Conservation (phyloP, 75 land plant species). For the Adiantum capillusveneris region DNA sequence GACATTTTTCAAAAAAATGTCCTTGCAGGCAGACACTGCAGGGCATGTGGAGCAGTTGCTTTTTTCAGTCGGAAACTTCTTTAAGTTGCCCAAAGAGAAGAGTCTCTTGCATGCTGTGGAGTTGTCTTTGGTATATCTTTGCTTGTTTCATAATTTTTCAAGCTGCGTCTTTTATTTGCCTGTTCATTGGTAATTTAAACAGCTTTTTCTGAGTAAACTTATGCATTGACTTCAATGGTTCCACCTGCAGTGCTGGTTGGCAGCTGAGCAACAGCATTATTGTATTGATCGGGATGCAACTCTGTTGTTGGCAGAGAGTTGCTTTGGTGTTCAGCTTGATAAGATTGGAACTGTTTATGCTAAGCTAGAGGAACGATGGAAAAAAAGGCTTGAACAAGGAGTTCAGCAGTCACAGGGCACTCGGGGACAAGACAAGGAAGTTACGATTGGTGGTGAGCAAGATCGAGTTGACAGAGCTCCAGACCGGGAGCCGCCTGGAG, state of each 20-base stretch:
- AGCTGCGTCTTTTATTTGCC: no score
- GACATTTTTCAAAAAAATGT: no score
- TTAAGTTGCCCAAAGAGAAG: slow-evolving; percentile 29
- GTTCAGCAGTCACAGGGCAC: no score
- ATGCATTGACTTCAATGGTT: no score
- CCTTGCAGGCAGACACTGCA: not conserved
- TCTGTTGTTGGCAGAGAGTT: slow-evolving; percentile 32
- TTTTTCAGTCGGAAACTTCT: not conserved
- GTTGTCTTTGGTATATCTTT: slow-evolving; percentile 46
- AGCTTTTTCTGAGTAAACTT: not conserved
- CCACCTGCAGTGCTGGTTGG: slow-evolving; percentile 68
- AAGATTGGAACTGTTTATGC: slow-evolving; percentile 30
- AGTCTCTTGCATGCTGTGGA: slow-evolving; percentile 49
- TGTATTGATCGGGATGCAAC: slow-evolving; percentile 35
- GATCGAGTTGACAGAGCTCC: not conserved
- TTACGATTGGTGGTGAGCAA: not conserved
- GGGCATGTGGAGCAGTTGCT: slow-evolving; percentile 2
- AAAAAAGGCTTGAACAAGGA: slow-evolving; percentile 14
- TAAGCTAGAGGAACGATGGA: slow-evolving; percentile 26
- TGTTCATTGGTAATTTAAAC: no score
- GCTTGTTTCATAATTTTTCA: no score
- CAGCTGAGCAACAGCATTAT: slow-evolving; percentile 43
- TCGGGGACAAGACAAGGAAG: not conserved
- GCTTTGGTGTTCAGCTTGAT: slow-evolving; percentile 33
- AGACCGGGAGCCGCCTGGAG: not conserved